Conservation (phyloP, 768 basidiomycete species). For the Arthromyces matolae region DNA sequence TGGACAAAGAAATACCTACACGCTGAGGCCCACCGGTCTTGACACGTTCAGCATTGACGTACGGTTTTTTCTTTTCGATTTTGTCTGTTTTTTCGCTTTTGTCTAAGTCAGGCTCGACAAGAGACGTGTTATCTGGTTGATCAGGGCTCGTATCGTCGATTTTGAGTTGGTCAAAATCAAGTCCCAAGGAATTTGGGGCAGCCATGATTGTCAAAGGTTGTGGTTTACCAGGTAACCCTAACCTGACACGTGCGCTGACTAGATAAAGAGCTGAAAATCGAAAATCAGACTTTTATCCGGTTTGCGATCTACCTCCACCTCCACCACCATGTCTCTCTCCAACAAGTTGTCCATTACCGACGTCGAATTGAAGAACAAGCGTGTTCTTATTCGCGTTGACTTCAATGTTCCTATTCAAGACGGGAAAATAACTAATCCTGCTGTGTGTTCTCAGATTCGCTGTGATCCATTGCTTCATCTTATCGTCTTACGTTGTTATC, state of each 20-base stretch:
- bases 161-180: constrained; percentile 57
- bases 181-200: constrained; percentile 63
- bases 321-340: constrained; percentile 79
- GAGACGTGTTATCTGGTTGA: constrained; percentile 4
- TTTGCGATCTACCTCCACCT: constrained; percentile 17
- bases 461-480: constrained; percentile 8
- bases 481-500: constrained; percentile 11
- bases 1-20: constrained; percentile 41
- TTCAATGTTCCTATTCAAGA: constrained; percentile 94
- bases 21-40: constrained; percentile 76
- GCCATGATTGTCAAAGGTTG: constrained; percentile 29
- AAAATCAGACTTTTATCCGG: constrained; percentile 7
- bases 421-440: constrained; percentile 92
- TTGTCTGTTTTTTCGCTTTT: constrained; percentile 38
- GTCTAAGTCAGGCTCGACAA: constrained; percentile 10
- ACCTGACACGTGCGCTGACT: constrained; percentile 19
- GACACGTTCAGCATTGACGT: constrained; percentile 81
- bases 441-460: constrained; percentile 52
- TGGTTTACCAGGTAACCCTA: constrained; percentile 32
- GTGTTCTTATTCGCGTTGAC: constrained; percentile 92
- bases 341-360: constrained; percentile 94
- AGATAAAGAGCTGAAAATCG: too few relatives aligned
- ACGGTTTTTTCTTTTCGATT: constrained; percentile 63
- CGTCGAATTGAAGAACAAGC: constrained; percentile 80
- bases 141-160: constrained; percentile 25